These are phyloP conservation scores for Oryza australiensis DNA, from an alignment of 176 grass and related monocot genomes.

Conservation along the genomic window DNA sequence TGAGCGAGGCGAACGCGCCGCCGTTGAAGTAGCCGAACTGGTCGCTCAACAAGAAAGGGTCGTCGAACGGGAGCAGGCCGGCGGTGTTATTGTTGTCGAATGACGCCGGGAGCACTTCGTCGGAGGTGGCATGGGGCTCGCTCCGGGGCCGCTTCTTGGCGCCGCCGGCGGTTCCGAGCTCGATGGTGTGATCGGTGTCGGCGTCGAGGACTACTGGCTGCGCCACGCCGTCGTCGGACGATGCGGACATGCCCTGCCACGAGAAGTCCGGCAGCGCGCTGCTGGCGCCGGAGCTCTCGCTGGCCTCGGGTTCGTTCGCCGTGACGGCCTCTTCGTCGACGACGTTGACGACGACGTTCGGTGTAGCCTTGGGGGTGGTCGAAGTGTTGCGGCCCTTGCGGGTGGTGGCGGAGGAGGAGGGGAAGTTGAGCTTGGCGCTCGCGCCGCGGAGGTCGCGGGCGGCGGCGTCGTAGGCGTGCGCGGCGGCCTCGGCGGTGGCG, in stretches of 20 bases:
- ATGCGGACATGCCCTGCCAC: slow-evolving; percentile 35
- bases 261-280: slow-evolving; percentile 32
- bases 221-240: not conserved
- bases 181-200: not conserved
- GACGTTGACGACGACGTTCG: not conserved
- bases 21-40: slow-evolving; percentile 43
- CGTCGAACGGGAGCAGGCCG: slow-evolving; percentile 14
- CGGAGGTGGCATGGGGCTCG: not conserved
- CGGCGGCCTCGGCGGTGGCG: slow-evolving; percentile 58
- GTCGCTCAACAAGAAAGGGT: slow-evolving; percentile 33
- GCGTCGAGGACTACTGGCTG: not conserved
- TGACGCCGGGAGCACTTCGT: not conserved
- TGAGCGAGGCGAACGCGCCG: slow-evolving; percentile 20
- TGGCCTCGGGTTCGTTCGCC: not conserved
- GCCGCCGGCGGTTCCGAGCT: not conserved
- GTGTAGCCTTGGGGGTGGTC: no score
- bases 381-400: no score
- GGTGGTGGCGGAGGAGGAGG: not conserved
- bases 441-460: slow-evolving; percentile 58
- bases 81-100: not conserved
- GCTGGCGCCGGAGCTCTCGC: not conserved
- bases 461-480: slow-evolving; percentile 62
- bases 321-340: not conserved
- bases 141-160: slow-evolving; percentile 13
- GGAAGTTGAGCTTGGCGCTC: slow-evolving; percentile 68